These are phyloP conservation scores for Ustilago crameri DNA, from an alignment of 1,284 basidiomycete species.

Conservation along the genomic window DNA sequence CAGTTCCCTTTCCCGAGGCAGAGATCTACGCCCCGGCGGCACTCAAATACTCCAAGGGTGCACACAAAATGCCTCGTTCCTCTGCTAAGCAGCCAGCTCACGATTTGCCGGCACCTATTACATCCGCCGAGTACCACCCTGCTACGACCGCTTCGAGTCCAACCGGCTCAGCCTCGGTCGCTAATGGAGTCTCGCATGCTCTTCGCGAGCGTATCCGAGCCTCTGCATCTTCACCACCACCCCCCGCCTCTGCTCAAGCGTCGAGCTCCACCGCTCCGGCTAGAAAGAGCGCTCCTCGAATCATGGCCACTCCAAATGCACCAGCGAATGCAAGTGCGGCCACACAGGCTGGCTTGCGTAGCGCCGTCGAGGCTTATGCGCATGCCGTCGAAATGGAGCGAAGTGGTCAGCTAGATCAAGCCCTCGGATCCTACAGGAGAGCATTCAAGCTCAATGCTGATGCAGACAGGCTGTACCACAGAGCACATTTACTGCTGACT, in stretches of 20 bases:
- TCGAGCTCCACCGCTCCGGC: constrained; percentile 4
- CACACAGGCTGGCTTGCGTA: constrained; percentile 38
- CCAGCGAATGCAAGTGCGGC: constrained; percentile 29
- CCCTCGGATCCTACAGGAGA: constrained; percentile 50
- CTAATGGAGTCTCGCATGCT: constrained; percentile 26
- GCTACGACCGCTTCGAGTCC: neutral
- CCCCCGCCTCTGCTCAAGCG: constrained; percentile 3
- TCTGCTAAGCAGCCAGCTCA: neutral
- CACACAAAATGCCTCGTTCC: constrained; percentile 35
- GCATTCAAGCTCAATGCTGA: constrained; percentile 58
- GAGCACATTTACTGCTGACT: constrained; percentile 51
- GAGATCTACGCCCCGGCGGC: constrained; percentile 47
- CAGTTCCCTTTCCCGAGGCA: constrained; percentile 38
- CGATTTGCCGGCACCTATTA: constrained; percentile 21
- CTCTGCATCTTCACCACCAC: constrained; percentile 18
- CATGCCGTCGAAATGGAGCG: constrained; percentile 57
- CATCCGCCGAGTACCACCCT: constrained; percentile 22
- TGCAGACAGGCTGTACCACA: constrained; percentile 57
- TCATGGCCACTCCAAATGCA: constrained; percentile 28
- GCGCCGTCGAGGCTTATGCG: constrained; percentile 52
- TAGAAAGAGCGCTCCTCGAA: constrained; percentile 11
- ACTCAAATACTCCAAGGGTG: constrained; percentile 48
- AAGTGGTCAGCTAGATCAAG: constrained; percentile 51
- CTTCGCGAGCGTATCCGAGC: constrained; percentile 21
- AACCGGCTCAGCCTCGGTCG: constrained; percentile 10